These are phyloP conservation scores for Mycena vulgaris DNA, from an alignment of 768 basidiomycete species.

Conservation along the genomic window DNA sequence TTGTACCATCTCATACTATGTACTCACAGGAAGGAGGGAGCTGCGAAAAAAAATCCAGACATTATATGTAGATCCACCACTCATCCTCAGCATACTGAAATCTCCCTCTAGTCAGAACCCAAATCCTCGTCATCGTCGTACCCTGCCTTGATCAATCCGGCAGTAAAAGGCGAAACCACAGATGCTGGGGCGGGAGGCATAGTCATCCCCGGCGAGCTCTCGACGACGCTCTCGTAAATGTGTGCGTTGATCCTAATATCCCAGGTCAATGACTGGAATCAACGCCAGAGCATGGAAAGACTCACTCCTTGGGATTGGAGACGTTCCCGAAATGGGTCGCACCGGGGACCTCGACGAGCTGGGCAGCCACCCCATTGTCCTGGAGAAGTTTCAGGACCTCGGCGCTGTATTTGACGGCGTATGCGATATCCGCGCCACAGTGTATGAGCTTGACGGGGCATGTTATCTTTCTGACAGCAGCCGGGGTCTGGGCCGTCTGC, in stretches of 20 bases:
- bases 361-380: slow-evolving; percentile 38
- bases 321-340: slow-evolving; percentile 42
- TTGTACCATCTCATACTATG: too few species aligned
- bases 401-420: slow-evolving; percentile 32
- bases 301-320: slow-evolving; percentile 38
- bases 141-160: slow-evolving; percentile 32
- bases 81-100: background rate
- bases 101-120: slow-evolving; percentile 8
- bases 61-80: background rate
- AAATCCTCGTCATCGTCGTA: slow-evolving; percentile 34
- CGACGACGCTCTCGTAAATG: slow-evolving; percentile 29
- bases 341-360: slow-evolving; percentile 33
- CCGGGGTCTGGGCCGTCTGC: slow-evolving; percentile 32
- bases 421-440: slow-evolving; percentile 45
- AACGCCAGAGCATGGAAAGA: background rate
- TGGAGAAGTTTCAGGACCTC: slow-evolving; percentile 40
- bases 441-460: slow-evolving; percentile 44
- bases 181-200: slow-evolving; percentile 28
- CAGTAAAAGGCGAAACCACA: slow-evolving; percentile 36
- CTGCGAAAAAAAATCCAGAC: slow-evolving; percentile 33
- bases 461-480: slow-evolving; percentile 36
- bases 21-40: slow-evolving; percentile 64
- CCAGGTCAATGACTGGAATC: background rate
- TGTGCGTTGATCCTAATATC: slow-evolving; percentile 24
- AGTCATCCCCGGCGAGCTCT: slow-evolving; percentile 22